phyloP scores from a whole-genome alignment of 1,284 basidiomycete genomes.

The Tylopilus orsonianus region DNA sequence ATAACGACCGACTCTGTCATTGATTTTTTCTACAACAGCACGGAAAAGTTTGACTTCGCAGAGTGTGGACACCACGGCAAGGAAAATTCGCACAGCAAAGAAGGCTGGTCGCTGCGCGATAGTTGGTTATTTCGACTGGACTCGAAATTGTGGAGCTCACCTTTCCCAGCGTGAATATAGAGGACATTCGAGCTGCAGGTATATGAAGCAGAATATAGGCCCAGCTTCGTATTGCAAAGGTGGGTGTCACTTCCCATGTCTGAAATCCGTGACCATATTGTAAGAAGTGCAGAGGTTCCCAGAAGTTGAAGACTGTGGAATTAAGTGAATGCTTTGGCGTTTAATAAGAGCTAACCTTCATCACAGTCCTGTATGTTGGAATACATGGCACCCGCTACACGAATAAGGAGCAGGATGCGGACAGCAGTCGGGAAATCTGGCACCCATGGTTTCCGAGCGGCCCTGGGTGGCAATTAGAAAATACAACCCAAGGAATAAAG shows the following conservation, averaged over 20 bases:
- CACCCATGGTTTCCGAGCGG: slow-evolving; percentile 75
- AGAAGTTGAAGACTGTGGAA: slow-evolving; percentile 92
- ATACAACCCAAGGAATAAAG: slow-evolving; percentile 1
- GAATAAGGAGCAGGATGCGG: slow-evolving; percentile 79
- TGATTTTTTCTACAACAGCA: slow-evolving; percentile 78
- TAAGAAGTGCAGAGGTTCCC: slow-evolving; percentile 95
- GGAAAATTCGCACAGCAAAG: slow-evolving; percentile 82
- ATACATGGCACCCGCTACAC: slow-evolving; percentile 91
- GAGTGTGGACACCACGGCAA: slow-evolving; percentile 74
- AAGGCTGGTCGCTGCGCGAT: slow-evolving; percentile 71
- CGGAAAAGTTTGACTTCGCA: slow-evolving; percentile 88
- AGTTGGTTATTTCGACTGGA: slow-evolving; percentile 9
- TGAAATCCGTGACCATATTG: slow-evolving; percentile 87
- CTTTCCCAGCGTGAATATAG: slow-evolving; percentile 49
- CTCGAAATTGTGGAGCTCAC: slow-evolving; percentile 32
- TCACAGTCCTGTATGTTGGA: slow-evolving; percentile 96
- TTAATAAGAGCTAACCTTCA: slow-evolving; percentile 67
- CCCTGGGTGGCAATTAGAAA: slow-evolving; percentile 38
- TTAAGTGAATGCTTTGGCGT: not conserved
- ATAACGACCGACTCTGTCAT: slow-evolving; percentile 89
- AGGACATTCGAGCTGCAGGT: slow-evolving; percentile 50
- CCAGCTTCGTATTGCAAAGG: slow-evolving; percentile 92
- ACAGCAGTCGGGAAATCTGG: slow-evolving; percentile 83
- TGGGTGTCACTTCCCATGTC: slow-evolving; percentile 96
- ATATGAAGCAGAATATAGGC: slow-evolving; percentile 84